phyloP scores from a whole-genome alignment of 2,329 filamentous ascomycete species.

The Hirsutella thompsonii region DNA sequence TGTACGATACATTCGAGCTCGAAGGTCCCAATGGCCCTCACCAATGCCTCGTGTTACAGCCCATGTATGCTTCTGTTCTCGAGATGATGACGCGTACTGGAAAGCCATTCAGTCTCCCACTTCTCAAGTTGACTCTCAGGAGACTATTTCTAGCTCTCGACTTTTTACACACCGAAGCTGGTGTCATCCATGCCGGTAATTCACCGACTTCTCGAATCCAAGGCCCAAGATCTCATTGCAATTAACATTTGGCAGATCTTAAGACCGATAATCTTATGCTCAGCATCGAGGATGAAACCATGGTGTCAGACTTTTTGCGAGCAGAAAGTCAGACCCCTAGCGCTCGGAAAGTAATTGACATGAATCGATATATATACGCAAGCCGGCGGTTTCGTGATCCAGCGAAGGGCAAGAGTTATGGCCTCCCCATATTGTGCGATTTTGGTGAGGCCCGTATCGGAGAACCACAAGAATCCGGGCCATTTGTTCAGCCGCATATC shows the following conservation, averaged over 20 bases:
- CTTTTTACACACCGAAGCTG: not conserved
- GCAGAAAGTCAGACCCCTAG: not conserved
- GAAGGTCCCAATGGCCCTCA: not conserved
- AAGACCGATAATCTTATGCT: not conserved
- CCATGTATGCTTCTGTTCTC: not conserved
- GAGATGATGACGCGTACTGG: not conserved
- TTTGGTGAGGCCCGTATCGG: not conserved
- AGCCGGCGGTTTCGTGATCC: not conserved
- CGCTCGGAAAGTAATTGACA: not conserved
- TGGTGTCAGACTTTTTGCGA: not conserved
- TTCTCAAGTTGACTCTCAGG: not conserved
- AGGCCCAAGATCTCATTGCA: too few relatives aligned
- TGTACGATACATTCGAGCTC: not conserved
- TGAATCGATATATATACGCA: not conserved
- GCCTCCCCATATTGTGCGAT: not conserved
- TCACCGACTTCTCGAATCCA: too few relatives aligned
- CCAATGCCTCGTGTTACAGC: not conserved
- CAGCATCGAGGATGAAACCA: not conserved
- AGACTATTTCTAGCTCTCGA: not conserved
- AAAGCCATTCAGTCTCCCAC: not conserved
- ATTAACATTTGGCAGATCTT: not conserved
- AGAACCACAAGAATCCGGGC: not conserved
- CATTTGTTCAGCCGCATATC: not conserved
- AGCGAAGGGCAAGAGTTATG: not conserved
- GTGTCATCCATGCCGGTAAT: not conserved